phyloP scores from a whole-genome alignment of 768 basidiomycete genomes.

The Calvatia gigantea region DNA sequence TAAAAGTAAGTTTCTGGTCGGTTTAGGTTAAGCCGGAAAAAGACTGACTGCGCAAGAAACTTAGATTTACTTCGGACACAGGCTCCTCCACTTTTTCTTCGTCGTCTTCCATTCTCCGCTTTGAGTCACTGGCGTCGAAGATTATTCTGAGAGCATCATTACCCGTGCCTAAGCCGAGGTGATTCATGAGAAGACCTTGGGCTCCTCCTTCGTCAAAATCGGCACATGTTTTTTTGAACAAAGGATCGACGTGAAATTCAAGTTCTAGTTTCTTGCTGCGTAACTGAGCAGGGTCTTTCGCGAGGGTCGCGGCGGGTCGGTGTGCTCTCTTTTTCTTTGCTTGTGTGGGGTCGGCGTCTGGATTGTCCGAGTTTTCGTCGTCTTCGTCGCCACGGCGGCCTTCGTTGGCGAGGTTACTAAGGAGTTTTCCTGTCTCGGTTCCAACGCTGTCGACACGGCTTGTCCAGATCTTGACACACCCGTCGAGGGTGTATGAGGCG shows the following conservation, averaged over 20 bases:
- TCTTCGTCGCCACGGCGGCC: conserved; percentile 53
- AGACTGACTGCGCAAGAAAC: conserved; percentile 53
- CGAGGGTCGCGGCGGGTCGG: conserved; percentile 81
- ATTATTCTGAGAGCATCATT: conserved; percentile 86
- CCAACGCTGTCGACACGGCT: conserved; percentile 96
- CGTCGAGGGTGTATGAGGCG: conserved; percentile 94
- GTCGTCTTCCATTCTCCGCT: conserved; percentile 68
- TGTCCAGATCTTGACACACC: conserved; percentile 99
- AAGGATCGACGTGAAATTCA: conserved; percentile 93
- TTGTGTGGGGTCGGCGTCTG: conserved; percentile 61
- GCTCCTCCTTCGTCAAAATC: conserved; percentile 99
- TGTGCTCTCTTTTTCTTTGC: conserved; percentile 63
- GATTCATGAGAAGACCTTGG: conserved; percentile 94
- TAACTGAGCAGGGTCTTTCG: conserved; percentile 77
- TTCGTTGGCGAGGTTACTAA: conserved; percentile 78
- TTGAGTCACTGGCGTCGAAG: conserved; percentile 93
- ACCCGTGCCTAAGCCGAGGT: conserved; percentile 74
- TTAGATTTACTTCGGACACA: conserved; percentile 64
- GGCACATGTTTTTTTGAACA: conserved; percentile 96
- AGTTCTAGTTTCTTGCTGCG: conserved; percentile 92
- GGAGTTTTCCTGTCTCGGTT: conserved; percentile 92
- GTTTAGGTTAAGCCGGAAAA: conserved; percentile 4
- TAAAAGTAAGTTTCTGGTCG: conserved; percentile 2
- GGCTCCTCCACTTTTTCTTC: conserved; percentile 73
- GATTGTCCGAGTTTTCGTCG: conserved; percentile 61